Evolutionary conservation across 306 rosid genomes (phyloP).

Genomic region (Malus orientalis): DNA sequence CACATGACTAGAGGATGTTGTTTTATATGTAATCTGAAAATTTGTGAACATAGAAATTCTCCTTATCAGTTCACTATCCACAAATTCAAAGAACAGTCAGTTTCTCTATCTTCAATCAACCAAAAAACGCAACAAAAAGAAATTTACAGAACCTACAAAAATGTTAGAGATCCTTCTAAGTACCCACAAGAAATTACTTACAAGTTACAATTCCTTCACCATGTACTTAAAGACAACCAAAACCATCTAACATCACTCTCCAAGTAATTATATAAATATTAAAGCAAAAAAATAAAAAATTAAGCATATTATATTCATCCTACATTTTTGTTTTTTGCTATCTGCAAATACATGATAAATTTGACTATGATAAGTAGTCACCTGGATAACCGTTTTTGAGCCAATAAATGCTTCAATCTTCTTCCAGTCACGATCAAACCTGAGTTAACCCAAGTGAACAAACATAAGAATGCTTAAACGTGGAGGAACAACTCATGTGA

Average conservation of each 20-base stretch:
- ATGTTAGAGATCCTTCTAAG: background rate
- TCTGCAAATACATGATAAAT: background rate
- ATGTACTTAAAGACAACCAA: background rate
- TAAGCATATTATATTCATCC: background rate
- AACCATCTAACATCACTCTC: background rate
- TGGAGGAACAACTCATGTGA: background rate
- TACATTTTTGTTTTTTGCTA: background rate
- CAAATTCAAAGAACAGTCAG: no score
- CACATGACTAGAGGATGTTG: background rate
- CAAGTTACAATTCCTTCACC: background rate
- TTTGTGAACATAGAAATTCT: no score
- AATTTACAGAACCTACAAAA: background rate
- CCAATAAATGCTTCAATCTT: constrained; percentile 97
- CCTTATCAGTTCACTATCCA: no score
- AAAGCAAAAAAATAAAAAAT: background rate
- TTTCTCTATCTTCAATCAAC: background rate
- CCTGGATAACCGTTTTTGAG: constrained; percentile 97
- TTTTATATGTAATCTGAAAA: background rate
- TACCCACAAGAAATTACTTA: background rate
- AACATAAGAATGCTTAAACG: background rate
- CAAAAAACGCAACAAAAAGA: background rate
- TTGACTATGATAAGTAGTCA: constrained; percentile 18
- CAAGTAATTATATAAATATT: background rate
- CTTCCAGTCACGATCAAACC: constrained; percentile 99
- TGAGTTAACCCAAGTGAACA: constrained; percentile 22